Percentiles rank a stretch among this genome's conserved stretches.
Evolutionary conservation across 1,139 yeast genomes (phyloP).

Genomic region (Nakaseomyces sp.): DNA sequence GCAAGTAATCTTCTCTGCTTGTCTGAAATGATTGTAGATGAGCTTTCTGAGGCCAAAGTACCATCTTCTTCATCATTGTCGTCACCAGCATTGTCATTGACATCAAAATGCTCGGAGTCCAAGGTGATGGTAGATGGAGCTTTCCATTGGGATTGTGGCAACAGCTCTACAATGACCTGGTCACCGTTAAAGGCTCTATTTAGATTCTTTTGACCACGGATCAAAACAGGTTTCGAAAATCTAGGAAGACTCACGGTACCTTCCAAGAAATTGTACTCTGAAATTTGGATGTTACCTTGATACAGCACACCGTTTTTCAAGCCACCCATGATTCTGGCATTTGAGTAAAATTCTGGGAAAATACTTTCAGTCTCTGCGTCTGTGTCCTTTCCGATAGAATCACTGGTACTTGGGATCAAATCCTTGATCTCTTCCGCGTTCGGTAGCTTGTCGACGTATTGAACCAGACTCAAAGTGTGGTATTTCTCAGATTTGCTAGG

Average conservation of each 20-base stretch:
- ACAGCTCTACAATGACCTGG: conserved; percentile 78
- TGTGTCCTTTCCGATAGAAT: conserved; percentile 11
- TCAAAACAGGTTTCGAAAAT: conserved; percentile 71
- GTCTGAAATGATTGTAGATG: conserved; percentile 47
- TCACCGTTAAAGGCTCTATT: conserved; percentile 93
- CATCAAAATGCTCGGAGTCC: conserved; percentile 61
- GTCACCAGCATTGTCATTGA: conserved; percentile 53
- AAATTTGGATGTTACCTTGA: conserved; percentile 75
- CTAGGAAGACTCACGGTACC: conserved; percentile 70
- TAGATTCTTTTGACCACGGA: conserved; percentile 73
- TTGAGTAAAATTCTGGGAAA: conserved; percentile 72
- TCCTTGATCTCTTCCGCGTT: conserved; percentile 75
- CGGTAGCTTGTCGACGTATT: conserved; percentile 64
- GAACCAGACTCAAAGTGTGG: conserved; percentile 32
- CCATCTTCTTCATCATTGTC: conserved; percentile 37
- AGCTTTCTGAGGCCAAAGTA: conserved; percentile 22
- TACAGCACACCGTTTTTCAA: conserved; percentile 76
- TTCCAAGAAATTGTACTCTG: conserved; percentile 81
- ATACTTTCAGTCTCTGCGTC: conserved; percentile 30
- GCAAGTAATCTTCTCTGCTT: conserved; percentile 67
- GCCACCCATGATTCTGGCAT: conserved; percentile 84
- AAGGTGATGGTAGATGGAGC: conserved; percentile 71
- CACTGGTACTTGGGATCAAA: conserved; percentile 49
- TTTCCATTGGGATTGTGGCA: conserved; percentile 84
- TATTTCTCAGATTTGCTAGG: conserved; percentile 41